Evolutionary conservation across 176 grass and related monocot genomes (phyloP), one percentile per base, ranked within the genome.

Genomic region (Zoysia pacifica): DNA sequence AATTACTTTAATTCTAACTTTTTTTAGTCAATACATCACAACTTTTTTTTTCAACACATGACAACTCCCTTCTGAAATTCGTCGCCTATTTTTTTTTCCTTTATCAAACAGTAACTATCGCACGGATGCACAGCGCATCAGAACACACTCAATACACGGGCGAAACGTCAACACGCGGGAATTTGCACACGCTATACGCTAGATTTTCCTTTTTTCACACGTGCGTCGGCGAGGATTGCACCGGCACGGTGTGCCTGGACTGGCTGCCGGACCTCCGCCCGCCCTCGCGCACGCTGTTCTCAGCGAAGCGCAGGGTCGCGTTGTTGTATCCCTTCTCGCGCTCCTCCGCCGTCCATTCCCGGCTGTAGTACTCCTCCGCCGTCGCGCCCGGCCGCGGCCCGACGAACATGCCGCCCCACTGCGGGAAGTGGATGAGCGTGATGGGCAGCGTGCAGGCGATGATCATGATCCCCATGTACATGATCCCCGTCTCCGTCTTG

Each of bases 401-500:
- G 0, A 3, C 1, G 37, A 94, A 75, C 35, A 92, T 87, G 55
- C 91, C 91, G 1, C 91, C 94, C 94, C 94, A 97, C 69, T 90
- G 87, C 18, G 94, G 94, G 89, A 97, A 97, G 79, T 86, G 66
- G 73, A 97, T 90, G 78, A 94, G 70, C 16, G 36, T 14, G 78
- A 90, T 36, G 9, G 87, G 91, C 49, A 94, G 90, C 62, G 91
- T 90, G 85, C 94, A 97, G 2, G 81, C 84, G 68, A 97, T 84
- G 73, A 92, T 97, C 94, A 97, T 97, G 69, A 94, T 37, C 18
- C 94, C 94, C 91, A 97, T 97, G 89, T 90, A 91, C 63, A 71
- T 82, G 81, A 97, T 97, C 74, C 94, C 94, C 5, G 85, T 91
- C 80, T 97, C 83, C 37, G 92, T 97, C 55, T 53, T 74, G 83